These are phyloP conservation scores for Trichosporon coremiiforme DNA, from an alignment of 1,284 basidiomycete species.

Conservation along the genomic window DNA sequence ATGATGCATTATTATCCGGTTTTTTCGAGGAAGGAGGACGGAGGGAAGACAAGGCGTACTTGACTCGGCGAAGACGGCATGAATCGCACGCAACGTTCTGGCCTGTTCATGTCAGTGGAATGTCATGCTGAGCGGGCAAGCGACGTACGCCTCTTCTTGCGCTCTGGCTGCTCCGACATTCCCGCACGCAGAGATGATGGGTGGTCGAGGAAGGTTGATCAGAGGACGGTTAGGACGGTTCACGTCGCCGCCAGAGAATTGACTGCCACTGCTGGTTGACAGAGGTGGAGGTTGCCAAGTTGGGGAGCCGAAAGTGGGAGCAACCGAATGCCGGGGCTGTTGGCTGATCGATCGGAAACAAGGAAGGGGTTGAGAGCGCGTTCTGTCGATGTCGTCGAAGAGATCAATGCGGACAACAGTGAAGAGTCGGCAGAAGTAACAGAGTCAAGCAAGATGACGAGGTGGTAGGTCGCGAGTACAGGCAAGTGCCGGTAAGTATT, in stretches of 20 bases:
- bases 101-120: constrained; percentile 28
- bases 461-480: neutral
- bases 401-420: neutral
- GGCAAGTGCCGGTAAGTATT: neutral
- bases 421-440: neutral
- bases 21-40: neutral
- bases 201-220: neutral
- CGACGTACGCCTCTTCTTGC: constrained; percentile 14
- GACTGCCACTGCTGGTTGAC: neutral
- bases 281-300: neutral
- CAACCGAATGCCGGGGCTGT: neutral
- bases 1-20: too few relatives aligned
- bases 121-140: neutral
- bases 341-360: neutral
- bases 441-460: neutral
- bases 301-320: neutral
- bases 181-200: neutral
- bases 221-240: too few relatives aligned
- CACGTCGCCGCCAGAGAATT: neutral
- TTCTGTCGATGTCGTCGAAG: neutral
- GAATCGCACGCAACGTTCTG: constrained; percentile 50
- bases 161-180: constrained; percentile 4
- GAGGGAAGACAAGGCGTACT: constrained; percentile 35
- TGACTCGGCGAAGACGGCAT: constrained; percentile 47
- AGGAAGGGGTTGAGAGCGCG: neutral